Evolutionary conservation across 768 basidiomycete genomes (phyloP), one percentile per base, ranked within the genome.

Genomic region (Boletus rubescentipes): DNA sequence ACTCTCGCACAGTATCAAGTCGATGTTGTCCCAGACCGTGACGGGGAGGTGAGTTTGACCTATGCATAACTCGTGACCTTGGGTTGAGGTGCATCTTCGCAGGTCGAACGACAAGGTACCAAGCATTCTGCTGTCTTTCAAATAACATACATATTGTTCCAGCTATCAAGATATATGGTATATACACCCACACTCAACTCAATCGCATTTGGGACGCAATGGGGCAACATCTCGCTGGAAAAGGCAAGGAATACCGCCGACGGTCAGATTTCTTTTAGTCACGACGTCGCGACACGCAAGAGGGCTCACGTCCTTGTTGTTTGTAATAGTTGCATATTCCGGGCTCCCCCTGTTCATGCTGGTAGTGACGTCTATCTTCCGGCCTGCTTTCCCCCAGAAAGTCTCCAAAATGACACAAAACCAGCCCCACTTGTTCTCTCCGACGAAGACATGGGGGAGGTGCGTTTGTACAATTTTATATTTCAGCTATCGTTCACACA

Each of bases 81-180:
- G 1, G 34, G 16, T 46, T 58, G 26, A 63, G n/a, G 9, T 34
- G 5, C 12, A 2, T 49, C 10, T 51, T 68, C 30, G 55, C 31
- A 79, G 75, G 56, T 64, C 15, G 75, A 78, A 38, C 58, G 63
- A 35, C 77, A 75, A 72, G 73, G 76, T 77, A 62, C 26, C 3
- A 12, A 31, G 12, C 8, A 8, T 16, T 39, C 9, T 0, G 7
- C 23, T 20, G 12, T 47, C 26, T 29, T 47, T 12, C 15, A 18
- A 9, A 26, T 32, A 9, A 10, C 21, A 1, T n/a, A 49, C 8
- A 0, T n/a, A 20, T 43, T 15, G 15, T 29, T 45, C 23, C 21
- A 81, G 82, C 68, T 2, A 71, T 83, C 49, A 74, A 71, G 32
- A 72, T 83, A 36, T 81, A 80, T 46, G 79, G 79, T 1, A 72